phyloP scores from a whole-genome alignment of 345 rosid species.

The Brassica rapa region DNA sequence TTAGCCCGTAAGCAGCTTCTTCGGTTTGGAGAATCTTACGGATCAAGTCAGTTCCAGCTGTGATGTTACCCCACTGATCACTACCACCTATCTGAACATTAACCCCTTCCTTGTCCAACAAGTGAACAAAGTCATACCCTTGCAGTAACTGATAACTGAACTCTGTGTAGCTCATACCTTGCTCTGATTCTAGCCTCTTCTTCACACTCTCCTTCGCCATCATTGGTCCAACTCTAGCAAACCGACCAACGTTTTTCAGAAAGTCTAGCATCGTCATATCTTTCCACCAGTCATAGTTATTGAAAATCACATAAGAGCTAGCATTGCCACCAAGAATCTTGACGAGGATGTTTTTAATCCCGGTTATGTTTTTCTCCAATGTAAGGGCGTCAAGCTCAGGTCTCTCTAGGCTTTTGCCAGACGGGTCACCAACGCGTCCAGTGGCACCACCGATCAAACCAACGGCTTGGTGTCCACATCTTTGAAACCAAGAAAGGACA shows the following conservation, averaged over 20 bases:
- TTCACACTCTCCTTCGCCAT: slow-evolving; percentile 88
- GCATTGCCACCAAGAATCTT: slow-evolving; percentile 45
- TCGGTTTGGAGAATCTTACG: slow-evolving; percentile 76
- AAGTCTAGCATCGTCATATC: slow-evolving; percentile 76
- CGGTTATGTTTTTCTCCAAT: slow-evolving; percentile 60
- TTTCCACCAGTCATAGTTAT: slow-evolving; percentile 98
- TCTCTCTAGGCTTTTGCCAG: slow-evolving; percentile 89
- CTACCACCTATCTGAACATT: slow-evolving; percentile 97
- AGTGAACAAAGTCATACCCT: slow-evolving; percentile 76
- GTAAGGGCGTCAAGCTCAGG: slow-evolving; percentile 69
- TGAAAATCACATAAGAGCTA: slow-evolving; percentile 52
- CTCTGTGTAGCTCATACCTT: slow-evolving; percentile 94
- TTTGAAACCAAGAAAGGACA: slow-evolving; percentile 92
- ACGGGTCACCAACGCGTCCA: slow-evolving; percentile 90
- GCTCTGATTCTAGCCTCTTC: slow-evolving; percentile 90
- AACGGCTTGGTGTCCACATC: slow-evolving; percentile 84
- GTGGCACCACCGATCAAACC: slow-evolving; percentile 96
- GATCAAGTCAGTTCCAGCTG: slow-evolving; percentile 89
- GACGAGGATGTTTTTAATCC: slow-evolving; percentile 52
- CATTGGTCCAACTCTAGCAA: slow-evolving; percentile 87
- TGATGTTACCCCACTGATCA: slow-evolving; percentile 97
- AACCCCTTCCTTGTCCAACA: slow-evolving; percentile 71
- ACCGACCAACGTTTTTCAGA: slow-evolving; percentile 74
- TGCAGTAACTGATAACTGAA: slow-evolving; percentile 90
- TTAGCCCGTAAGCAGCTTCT: slow-evolving; percentile 73